A percentile compares a stretch with the other conserved stretches of the same genome.
Evolutionary conservation across 768 basidiomycete genomes (phyloP).

Genomic region (Collybiopsis luxurians): DNA sequence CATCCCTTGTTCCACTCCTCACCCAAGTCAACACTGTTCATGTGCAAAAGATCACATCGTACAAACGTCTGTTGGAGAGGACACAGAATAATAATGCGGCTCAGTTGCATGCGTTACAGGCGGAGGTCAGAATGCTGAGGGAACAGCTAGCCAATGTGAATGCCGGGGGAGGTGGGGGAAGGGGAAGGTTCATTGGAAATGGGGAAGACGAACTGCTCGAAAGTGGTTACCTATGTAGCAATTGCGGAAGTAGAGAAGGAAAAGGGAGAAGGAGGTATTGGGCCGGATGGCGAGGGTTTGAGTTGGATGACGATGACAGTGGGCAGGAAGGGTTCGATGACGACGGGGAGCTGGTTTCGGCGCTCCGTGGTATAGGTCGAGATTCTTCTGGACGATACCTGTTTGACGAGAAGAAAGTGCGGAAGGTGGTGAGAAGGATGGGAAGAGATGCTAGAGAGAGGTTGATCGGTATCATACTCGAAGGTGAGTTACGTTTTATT

Average conservation of each 20-base stretch:
- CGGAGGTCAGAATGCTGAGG: constrained; percentile 69
- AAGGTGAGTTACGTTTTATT: constrained; percentile 36
- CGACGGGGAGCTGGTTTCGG: constrained; percentile 35
- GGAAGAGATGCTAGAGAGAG: constrained; percentile 69
- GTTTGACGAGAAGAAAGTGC: constrained; percentile 70
- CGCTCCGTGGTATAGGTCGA: constrained; percentile 37
- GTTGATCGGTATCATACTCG: constrained; percentile 66
- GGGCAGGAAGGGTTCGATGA: constrained; percentile 32
- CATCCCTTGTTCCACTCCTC: constrained; percentile 1
- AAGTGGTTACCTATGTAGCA: constrained; percentile 28
- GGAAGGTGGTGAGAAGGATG: constrained; percentile 59
- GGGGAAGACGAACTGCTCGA: constrained; percentile 17
- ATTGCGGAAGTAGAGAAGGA: constrained; percentile 65
- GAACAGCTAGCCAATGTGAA: constrained; percentile 30
- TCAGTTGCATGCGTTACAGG: constrained; percentile 83
- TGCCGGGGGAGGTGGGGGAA: constrained; percentile 5
- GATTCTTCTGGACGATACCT: constrained; percentile 46
- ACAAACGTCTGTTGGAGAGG: constrained; percentile 78
- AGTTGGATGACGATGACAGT: constrained; percentile 40
- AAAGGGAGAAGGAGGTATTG: constrained; percentile 65
- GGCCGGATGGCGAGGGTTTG: constrained; percentile 58
- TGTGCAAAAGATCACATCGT: constrained; percentile 60
- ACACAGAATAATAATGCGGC: constrained; percentile 77
- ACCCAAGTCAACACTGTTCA: constrained; percentile 24
- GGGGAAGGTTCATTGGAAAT: constrained; percentile 3